Evolutionary conservation across 164 flowering plant species (phyloP).

Genomic region (Liquidambar formosana): DNA sequence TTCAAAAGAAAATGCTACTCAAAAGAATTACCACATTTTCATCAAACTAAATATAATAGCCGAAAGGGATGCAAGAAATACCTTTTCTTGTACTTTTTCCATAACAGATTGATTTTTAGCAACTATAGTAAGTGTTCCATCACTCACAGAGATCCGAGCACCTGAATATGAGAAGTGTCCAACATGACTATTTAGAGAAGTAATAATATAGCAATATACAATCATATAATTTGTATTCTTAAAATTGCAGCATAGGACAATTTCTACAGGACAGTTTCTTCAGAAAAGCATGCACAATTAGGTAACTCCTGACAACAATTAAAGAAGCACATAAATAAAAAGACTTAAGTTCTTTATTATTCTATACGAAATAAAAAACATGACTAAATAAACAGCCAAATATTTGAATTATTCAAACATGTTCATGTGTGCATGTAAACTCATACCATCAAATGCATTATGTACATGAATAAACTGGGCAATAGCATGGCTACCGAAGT

Average conservation of each 20-base stretch:
- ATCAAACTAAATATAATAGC: background rate
- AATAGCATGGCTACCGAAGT: background rate
- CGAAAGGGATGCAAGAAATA: constrained; percentile 18
- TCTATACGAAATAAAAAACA: background rate
- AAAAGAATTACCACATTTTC: background rate
- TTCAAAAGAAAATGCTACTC: background rate
- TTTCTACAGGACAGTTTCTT: too few species aligned
- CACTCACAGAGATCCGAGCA: constrained; percentile 72
- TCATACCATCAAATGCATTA: background rate
- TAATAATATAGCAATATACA: background rate
- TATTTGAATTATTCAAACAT: background rate
- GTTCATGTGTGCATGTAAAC: background rate
- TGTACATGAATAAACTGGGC: background rate
- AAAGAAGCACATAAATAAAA: background rate
- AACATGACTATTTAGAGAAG: background rate
- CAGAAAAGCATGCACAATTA: background rate
- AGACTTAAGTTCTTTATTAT: background rate
- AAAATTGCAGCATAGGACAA: background rate
- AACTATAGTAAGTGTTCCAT: constrained; percentile 75
- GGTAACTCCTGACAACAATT: background rate
- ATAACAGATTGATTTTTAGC: constrained; percentile 80
- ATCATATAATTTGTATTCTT: background rate
- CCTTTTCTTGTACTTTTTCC: constrained; percentile 89
- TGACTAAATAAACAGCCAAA: background rate
- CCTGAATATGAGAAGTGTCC: constrained; percentile 37